Percentiles rank a stretch among this genome's conserved stretches.
phyloP scores from a whole-genome alignment of 805 yeast genomes.

The Sugiyamaella chiloensis region DNA sequence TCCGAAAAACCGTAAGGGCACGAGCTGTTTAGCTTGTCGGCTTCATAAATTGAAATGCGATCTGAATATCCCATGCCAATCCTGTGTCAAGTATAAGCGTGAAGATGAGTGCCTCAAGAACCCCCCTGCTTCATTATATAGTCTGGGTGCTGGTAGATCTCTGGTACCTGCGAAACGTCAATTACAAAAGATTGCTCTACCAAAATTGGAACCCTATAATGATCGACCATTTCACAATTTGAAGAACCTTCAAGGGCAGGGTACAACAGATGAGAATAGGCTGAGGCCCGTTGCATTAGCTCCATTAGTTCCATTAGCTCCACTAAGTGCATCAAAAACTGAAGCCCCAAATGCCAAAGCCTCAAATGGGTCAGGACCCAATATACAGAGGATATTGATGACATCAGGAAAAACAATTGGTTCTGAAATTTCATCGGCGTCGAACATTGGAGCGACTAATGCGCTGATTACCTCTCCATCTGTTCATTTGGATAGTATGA shows the following conservation, averaged over 20 bases:
- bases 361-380: too few species aligned
- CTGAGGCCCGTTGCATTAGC: too few species aligned
- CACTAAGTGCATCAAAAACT: neutral
- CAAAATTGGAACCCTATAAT: neutral
- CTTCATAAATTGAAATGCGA: conserved; percentile 1
- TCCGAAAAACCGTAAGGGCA: conserved; percentile 1
- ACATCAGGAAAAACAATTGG: neutral
- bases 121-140: neutral
- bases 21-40: conserved; percentile 1
- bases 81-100: neutral
- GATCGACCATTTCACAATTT: too few species aligned
- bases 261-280: too few species aligned
- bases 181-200: neutral
- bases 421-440: neutral
- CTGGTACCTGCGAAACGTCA: neutral
- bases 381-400: too few species aligned
- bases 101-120: neutral
- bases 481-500: too few species aligned
- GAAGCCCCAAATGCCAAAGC: neutral
- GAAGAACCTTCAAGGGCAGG: neutral
- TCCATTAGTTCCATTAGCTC: neutral
- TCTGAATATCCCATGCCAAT: neutral
- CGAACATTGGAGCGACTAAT: too few species aligned
- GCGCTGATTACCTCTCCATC: too few species aligned
- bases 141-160: neutral